Percentiles rank a stretch among this genome's conserved stretches.
Evolutionary conservation across 768 basidiomycete species (phyloP).

Genomic region (Trametopsis cervina): DNA sequence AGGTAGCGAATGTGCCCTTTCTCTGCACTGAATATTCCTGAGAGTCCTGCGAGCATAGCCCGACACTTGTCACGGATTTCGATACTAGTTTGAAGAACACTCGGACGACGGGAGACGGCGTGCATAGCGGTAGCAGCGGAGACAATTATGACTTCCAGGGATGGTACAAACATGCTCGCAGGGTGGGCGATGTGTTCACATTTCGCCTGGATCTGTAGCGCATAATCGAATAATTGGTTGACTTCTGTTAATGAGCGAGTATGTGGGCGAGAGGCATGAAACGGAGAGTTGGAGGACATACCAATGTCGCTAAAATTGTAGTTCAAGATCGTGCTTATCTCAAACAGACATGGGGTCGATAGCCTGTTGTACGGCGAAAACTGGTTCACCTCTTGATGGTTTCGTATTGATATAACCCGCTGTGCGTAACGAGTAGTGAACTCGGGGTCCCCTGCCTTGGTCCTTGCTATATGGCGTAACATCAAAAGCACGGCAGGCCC

Average conservation of each 20-base stretch:
- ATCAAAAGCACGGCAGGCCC: background rate
- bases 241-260: background rate
- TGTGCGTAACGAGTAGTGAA: background rate
- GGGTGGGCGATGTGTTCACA: background rate
- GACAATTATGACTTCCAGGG: background rate
- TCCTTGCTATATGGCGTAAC: background rate
- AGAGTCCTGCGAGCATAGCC: background rate
- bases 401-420: background rate
- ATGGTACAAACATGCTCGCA: background rate
- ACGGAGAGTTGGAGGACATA: no score
- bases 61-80: background rate
- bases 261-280: no score
- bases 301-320: background rate
- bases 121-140: background rate
- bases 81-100: background rate
- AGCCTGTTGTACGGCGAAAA: background rate
- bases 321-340: background rate
- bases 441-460: background rate
- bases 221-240: background rate
- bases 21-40: background rate
- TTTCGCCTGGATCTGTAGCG: background rate
- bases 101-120: background rate
- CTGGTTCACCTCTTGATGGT: background rate
- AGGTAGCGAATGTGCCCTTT: background rate
- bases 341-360: background rate